Conservation (phyloP, 139 green algal species). For the Protoeuglena noctilucae region DNA sequence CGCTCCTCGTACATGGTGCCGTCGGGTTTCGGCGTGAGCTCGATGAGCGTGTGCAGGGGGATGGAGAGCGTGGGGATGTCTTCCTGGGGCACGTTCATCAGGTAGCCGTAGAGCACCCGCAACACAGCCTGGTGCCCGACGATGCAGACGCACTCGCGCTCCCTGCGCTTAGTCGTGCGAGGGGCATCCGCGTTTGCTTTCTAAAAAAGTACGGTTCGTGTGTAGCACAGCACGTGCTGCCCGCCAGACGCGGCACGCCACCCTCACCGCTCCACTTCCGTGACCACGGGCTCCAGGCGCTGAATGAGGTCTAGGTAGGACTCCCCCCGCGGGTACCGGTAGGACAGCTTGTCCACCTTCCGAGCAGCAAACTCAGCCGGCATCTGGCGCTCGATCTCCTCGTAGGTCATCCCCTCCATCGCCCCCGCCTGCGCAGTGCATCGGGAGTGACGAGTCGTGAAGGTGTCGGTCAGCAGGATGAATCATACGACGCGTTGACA, state of each 20-base stretch:
- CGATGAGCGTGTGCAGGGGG: slow-evolving; percentile 81
- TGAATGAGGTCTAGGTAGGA: slow-evolving; percentile 80
- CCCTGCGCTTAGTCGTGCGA: no score
- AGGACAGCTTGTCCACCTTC: slow-evolving; percentile 75
- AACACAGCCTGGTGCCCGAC: slow-evolving; percentile 66
- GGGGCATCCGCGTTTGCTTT: no score
- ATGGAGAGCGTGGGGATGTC: slow-evolving; percentile 61
- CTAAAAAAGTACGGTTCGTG: no score
- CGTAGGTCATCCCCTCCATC: slow-evolving; percentile 78
- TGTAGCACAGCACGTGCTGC: no score
- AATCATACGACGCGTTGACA: background rate
- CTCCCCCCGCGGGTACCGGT: slow-evolving; percentile 76
- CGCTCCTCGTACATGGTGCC: slow-evolving; percentile 60
- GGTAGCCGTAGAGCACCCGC: slow-evolving; percentile 74
- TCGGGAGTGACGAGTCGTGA: background rate
- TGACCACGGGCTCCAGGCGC: slow-evolving; percentile 77
- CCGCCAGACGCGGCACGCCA: no score
- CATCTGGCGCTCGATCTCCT: slow-evolving; percentile 47
- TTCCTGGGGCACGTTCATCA: slow-evolving; percentile 37
- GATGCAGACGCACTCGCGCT: slow-evolving; percentile 64
- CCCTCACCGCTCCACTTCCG: slow-evolving; percentile 83
- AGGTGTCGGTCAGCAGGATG: background rate
- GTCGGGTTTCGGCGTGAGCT: slow-evolving; percentile 65
- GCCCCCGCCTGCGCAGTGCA: slow-evolving; percentile 35
- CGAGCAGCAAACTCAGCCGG: slow-evolving; percentile 56